These are phyloP conservation scores for Daldinia vernicosa DNA, from an alignment of 495 filamentous ascomycete species.

Conservation along the genomic window DNA sequence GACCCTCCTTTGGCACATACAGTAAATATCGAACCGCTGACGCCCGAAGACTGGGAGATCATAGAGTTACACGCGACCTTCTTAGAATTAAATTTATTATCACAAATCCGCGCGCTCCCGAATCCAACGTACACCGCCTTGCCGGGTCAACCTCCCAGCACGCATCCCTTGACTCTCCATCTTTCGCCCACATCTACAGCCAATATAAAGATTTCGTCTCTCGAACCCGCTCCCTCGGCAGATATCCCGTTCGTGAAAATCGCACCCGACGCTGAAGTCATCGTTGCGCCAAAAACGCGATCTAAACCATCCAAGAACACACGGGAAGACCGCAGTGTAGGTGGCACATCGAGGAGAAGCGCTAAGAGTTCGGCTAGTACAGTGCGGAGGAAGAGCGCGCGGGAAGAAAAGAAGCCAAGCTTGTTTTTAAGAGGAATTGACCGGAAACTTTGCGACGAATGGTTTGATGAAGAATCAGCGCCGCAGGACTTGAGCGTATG, in stretches of 20 bases:
- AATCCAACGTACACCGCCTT: conserved; percentile 73
- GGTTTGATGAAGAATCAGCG: conserved; percentile 72
- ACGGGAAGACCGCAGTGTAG: conserved; percentile 74
- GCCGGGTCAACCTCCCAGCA: conserved; percentile 49
- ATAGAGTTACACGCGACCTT: conserved; percentile 97
- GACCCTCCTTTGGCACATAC: conserved; percentile 91
- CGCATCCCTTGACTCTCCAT: conserved; percentile 89
- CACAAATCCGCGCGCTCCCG: conserved; percentile 90
- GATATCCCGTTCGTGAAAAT: conserved; percentile 88
- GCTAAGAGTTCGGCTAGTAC: conserved; percentile 78
- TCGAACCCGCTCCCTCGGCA: conserved; percentile 74
- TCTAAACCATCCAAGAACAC: conserved; percentile 56
- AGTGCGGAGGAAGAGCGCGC: conserved; percentile 65
- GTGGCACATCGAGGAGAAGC: conserved; percentile 72
- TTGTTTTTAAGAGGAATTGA: conserved; percentile 83
- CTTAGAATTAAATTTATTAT: conserved; percentile 89
- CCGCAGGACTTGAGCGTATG: conserved; percentile 77
- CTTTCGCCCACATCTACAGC: conserved; percentile 95
- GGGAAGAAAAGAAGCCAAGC: conserved; percentile 68
- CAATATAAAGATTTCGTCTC: conserved; percentile 83
- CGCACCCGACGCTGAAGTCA: conserved; percentile 91
- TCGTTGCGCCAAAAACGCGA: conserved; percentile 87
- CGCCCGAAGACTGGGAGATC: conserved; percentile 97
- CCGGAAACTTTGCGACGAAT: conserved; percentile 68
- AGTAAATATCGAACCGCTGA: conserved; percentile 94